A percentile compares a stretch with the other conserved stretches of the same genome.
These are phyloP conservation scores for Trametes sanguinea DNA, from an alignment of 768 basidiomycete genomes.

Conservation along the genomic window DNA sequence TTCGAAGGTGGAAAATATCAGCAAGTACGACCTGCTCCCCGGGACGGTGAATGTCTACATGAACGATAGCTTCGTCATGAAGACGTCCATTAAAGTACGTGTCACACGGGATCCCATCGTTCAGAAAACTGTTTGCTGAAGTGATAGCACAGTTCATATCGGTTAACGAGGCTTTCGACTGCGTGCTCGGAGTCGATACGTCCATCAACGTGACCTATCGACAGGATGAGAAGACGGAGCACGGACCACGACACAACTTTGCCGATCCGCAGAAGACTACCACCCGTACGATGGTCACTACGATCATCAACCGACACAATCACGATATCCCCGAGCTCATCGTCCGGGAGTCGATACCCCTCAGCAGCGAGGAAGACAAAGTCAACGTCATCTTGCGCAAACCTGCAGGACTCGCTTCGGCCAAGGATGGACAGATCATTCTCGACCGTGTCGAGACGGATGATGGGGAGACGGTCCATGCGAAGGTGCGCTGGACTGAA, in stretches of 20 bases:
- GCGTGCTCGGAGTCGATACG: conserved; percentile 49
- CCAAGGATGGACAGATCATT: conserved; percentile 43
- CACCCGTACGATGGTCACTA: conserved; percentile 42
- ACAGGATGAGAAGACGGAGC: conserved; percentile 40
- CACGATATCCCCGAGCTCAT: conserved; percentile 47
- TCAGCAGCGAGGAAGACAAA: conserved; percentile 40
- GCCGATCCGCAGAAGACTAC: conserved; percentile 46
- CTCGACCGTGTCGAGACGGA: conserved; percentile 39
- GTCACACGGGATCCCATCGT: background rate
- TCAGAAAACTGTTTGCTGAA: background rate
- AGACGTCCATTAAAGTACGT: conserved; percentile 48
- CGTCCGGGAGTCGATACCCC: conserved; percentile 49
- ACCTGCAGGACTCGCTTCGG: conserved; percentile 49
- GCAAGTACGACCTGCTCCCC: conserved; percentile 55
- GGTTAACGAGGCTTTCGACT: conserved; percentile 52
- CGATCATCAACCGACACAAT: conserved; percentile 48
- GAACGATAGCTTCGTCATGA: conserved; percentile 59
- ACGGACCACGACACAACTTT: conserved; percentile 44
- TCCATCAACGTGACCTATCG: conserved; percentile 40
- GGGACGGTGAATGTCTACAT: conserved; percentile 57
- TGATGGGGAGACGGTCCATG: conserved; percentile 29
- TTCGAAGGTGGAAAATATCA: conserved; percentile 58
- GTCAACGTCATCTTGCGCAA: conserved; percentile 49
- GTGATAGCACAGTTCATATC: conserved; percentile 38
- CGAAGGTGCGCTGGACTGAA: conserved; percentile 39